Conservation (phyloP, 208 protist species). For the Trypanosoma rangeli region DNA sequence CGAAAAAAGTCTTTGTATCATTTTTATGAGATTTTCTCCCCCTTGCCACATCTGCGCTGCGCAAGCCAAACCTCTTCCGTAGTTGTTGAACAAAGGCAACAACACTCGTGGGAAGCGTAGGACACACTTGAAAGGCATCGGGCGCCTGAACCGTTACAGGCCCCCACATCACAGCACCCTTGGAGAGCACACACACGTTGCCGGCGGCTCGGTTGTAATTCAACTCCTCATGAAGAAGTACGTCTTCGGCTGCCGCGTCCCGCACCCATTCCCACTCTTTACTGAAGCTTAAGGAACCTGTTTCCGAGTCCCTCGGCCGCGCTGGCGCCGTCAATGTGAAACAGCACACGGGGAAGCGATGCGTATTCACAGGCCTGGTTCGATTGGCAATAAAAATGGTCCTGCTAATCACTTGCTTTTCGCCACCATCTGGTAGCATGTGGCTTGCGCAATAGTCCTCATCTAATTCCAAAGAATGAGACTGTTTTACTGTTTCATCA, state of each 20-base stretch:
- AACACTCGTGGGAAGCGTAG: constrained; percentile 2
- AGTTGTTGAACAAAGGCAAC: constrained; percentile 15
- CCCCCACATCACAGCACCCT: neutral
- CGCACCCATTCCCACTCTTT: constrained; percentile 13
- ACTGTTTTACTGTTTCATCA: neutral
- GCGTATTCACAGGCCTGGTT: constrained; percentile 24
- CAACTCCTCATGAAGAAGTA: constrained; percentile 12
- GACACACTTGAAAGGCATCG: neutral
- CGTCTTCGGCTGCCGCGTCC: neutral
- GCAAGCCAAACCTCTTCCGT: neutral
- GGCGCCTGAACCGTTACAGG: neutral
- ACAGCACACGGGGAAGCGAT: constrained; percentile 58
- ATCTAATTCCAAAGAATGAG: constrained; percentile 16
- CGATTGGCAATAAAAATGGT: constrained; percentile 75
- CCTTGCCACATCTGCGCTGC: neutral
- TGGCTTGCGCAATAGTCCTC: constrained; percentile 69
- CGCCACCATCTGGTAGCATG: constrained; percentile 81
- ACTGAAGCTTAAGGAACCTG: neutral
- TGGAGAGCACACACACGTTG: neutral
- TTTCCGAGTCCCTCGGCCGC: neutral
- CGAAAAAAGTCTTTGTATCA: neutral
- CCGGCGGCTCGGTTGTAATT: neutral
- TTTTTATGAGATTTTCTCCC: neutral
- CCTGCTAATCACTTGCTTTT: constrained; percentile 55
- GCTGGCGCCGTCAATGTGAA: constrained; percentile 20